A percentile compares a stretch with the other conserved stretches of the same genome.
These are phyloP conservation scores for Trypanosoma caninum DNA, from an alignment of 208 protist species.

Conservation along the genomic window DNA sequence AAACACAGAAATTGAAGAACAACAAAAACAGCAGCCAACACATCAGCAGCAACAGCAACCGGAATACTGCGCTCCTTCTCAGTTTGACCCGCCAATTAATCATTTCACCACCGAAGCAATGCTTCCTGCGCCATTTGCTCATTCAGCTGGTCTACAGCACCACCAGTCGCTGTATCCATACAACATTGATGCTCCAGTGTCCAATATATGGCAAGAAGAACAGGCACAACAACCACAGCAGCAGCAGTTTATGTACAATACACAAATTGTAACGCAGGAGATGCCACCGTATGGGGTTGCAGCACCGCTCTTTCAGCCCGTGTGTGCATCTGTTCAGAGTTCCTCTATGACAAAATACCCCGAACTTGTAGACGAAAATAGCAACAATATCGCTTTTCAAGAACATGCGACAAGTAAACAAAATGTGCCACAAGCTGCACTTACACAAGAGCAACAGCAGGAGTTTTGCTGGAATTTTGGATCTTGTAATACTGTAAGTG, in stretches of 20 bases:
- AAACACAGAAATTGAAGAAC: conserved; percentile 2
- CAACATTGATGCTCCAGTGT: background rate
- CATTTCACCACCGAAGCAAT: background rate
- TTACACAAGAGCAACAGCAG: conserved; percentile 4
- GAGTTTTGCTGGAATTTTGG: conserved; percentile 7
- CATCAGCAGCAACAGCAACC: conserved; percentile 1
- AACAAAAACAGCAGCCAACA: conserved; percentile 14
- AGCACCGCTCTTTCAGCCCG: background rate
- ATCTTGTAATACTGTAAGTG: background rate
- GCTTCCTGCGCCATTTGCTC: background rate
- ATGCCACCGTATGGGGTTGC: background rate
- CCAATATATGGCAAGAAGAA: conserved; percentile 8
- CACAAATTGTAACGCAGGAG: background rate
- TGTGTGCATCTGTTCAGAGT: background rate
- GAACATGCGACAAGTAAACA: background rate
- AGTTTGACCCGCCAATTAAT: background rate
- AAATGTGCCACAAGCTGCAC: background rate
- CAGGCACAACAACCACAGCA: background rate
- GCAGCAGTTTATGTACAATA: background rate
- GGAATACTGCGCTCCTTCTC: background rate
- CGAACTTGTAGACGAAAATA: conserved; percentile 27
- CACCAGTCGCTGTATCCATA: background rate
- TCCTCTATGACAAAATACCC: conserved; percentile 19
- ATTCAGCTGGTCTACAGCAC: background rate
- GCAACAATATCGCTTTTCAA: conserved; percentile 1